phyloP scores from a whole-genome alignment of 495 filamentous ascomycete genomes.

The Podospora tetraspora region DNA sequence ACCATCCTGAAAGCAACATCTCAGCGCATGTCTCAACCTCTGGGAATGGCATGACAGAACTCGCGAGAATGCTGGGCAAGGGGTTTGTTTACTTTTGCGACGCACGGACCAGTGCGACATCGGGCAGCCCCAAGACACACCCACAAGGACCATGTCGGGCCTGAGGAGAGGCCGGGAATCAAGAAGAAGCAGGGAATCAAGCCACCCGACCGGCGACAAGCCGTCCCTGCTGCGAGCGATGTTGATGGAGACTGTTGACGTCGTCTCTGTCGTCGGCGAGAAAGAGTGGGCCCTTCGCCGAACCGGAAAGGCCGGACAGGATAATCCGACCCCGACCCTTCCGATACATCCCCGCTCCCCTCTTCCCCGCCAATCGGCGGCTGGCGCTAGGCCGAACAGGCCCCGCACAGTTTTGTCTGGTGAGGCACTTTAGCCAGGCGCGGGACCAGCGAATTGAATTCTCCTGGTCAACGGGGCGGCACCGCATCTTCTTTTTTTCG shows the following conservation, averaged over 20 bases:
- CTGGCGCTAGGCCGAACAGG: slow-evolving; percentile 19
- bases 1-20: no score
- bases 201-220: not conserved
- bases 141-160: not conserved
- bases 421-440: slow-evolving; percentile 4
- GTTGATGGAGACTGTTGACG: not conserved
- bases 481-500: slow-evolving; percentile 9
- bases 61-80: not conserved
- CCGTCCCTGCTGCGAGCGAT: not conserved
- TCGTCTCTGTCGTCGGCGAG: not conserved
- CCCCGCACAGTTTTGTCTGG: slow-evolving; percentile 22
- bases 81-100: not conserved
- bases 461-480: slow-evolving; percentile 10
- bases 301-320: slow-evolving; percentile 4
- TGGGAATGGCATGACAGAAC: not conserved
- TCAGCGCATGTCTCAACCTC: not conserved
- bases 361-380: not conserved
- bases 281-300: no score
- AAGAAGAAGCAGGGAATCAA: not conserved
- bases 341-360: slow-evolving; percentile 16
- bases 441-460: not conserved
- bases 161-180: not conserved
- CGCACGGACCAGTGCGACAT: not conserved
- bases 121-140: not conserved
- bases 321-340: slow-evolving; percentile 29